These are phyloP conservation scores for Pleoardoris graminearum DNA, from an alignment of 2,329 filamentous ascomycete genomes.

Conservation along the genomic window DNA sequence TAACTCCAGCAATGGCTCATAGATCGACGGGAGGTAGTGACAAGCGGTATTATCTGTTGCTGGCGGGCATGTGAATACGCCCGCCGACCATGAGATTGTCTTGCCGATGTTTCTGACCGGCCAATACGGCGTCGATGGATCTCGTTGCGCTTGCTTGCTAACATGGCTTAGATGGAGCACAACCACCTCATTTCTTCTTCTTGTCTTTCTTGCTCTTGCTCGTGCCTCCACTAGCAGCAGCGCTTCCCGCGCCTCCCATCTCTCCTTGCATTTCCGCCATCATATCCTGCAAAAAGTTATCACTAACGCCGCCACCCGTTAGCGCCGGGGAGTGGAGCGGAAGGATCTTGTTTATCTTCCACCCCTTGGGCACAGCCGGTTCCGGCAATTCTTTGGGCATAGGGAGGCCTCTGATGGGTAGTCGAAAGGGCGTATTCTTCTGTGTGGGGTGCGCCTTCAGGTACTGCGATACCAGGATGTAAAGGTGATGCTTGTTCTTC, in stretches of 20 bases:
- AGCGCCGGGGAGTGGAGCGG: constrained; percentile 88
- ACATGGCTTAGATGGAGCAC: too few relatives aligned
- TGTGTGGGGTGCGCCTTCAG: constrained; percentile 78
- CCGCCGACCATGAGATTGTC: not conserved
- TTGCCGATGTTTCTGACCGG: not conserved
- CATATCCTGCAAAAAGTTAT: constrained; percentile 95
- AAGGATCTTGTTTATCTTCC: constrained; percentile 84
- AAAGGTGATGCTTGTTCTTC: constrained; percentile 85
- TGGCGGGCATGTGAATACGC: not conserved
- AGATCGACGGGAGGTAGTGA: not conserved
- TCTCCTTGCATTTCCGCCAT: constrained; percentile 83
- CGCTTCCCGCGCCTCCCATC: constrained; percentile 30
- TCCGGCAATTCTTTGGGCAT: constrained; percentile 69
- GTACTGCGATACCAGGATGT: constrained; percentile 76
- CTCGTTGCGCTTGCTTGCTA: not conserved
- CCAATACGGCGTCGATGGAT: constrained; percentile 1
- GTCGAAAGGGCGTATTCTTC: constrained; percentile 68
- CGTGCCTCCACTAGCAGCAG: constrained; percentile 14
- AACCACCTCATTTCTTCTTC: constrained; percentile 40
- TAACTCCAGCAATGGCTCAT: not conserved
- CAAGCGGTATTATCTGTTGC: not conserved
- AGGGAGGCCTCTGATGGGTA: constrained; percentile 74
- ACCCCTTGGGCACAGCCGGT: constrained; percentile 73
- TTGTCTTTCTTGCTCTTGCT: constrained; percentile 44
- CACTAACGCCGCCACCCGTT: constrained; percentile 88